A percentile compares a stretch with the other conserved stretches of the same genome.
Conservation (phyloP, 1,284 basidiomycete species). For the Omphalotus olearius region DNA sequence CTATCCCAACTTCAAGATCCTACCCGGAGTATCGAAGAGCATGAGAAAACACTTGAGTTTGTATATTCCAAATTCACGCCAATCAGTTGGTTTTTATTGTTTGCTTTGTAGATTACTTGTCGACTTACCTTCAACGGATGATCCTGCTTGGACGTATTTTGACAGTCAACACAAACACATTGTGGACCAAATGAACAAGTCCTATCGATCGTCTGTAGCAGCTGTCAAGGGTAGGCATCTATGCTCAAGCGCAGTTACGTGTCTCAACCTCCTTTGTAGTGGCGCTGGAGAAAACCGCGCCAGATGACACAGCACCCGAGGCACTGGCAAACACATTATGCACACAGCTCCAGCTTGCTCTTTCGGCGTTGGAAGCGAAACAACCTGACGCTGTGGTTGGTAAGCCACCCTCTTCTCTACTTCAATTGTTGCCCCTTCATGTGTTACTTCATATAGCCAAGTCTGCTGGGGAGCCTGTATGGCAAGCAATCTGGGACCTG, state of each 20-base stretch:
- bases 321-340: constrained; percentile 41
- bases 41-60: constrained; percentile 96
- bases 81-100: constrained; percentile 48
- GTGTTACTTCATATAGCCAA: constrained; percentile 36
- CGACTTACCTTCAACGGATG: constrained; percentile 77
- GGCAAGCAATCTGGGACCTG: constrained; percentile 77
- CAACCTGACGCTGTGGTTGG: constrained; percentile 61
- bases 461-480: constrained; percentile 67
- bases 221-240: constrained; percentile 49
- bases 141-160: constrained; percentile 92
- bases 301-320: constrained; percentile 32
- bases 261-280: constrained; percentile 27
- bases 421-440: background rate
- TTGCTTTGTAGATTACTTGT: constrained; percentile 34
- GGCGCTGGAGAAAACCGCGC: constrained; percentile 36
- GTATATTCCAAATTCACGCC: constrained; percentile 23
- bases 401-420: constrained; percentile 28
- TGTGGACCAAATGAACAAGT: constrained; percentile 70
- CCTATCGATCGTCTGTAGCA: constrained; percentile 55
- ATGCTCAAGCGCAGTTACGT: constrained; percentile 8
- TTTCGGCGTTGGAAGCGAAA: constrained; percentile 59
- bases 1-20: constrained; percentile 78
- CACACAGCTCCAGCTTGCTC: constrained; percentile 51
- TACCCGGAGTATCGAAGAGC: constrained; percentile 81
- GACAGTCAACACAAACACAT: constrained; percentile 91